Evolutionary conservation across 495 filamentous ascomycete species (phyloP).

Genomic region (Penicillium taxi): DNA sequence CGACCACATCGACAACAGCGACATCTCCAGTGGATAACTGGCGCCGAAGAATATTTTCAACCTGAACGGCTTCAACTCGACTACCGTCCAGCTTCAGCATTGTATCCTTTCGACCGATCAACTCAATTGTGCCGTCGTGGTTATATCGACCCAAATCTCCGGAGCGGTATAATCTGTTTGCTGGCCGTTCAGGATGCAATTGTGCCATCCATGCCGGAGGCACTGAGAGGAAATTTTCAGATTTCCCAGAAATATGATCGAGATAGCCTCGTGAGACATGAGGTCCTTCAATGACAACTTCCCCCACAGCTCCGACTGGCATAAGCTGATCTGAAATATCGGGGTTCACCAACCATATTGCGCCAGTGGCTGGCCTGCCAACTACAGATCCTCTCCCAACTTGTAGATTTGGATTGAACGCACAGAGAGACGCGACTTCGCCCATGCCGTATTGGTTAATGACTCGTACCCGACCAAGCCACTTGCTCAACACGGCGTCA

Average conservation of each 20-base stretch:
- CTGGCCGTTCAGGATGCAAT: constrained; percentile 7
- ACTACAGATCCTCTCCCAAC: constrained; percentile 7
- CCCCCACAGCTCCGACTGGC: constrained; percentile 47
- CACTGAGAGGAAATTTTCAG: constrained; percentile 9
- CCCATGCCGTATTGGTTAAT: constrained; percentile 53
- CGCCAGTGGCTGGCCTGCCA: constrained; percentile 13
- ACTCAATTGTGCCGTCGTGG: constrained; percentile 62
- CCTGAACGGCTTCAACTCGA: constrained; percentile 69
- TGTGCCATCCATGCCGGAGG: constrained; percentile 8
- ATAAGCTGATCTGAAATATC: constrained; percentile 38
- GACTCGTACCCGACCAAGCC: constrained; percentile 36
- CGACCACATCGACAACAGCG: constrained; percentile 18
- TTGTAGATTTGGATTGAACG: constrained; percentile 11
- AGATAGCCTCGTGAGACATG: constrained; percentile 46
- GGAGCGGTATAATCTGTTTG: constrained; percentile 52
- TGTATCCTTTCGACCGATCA: constrained; percentile 67
- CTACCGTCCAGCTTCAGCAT: constrained; percentile 77
- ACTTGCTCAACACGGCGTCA: constrained; percentile 31
- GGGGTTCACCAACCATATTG: constrained; percentile 47
- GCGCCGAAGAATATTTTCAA: constrained; percentile 29
- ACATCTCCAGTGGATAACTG: constrained; percentile 11
- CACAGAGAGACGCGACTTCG: constrained; percentile 28
- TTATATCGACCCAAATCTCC: constrained; percentile 70
- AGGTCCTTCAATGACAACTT: constrained; percentile 51
- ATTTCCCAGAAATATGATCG: constrained; percentile 18